Evolutionary conservation across 2,329 filamentous ascomycete species (phyloP).

Genomic region (Botryotinia convoluta): DNA sequence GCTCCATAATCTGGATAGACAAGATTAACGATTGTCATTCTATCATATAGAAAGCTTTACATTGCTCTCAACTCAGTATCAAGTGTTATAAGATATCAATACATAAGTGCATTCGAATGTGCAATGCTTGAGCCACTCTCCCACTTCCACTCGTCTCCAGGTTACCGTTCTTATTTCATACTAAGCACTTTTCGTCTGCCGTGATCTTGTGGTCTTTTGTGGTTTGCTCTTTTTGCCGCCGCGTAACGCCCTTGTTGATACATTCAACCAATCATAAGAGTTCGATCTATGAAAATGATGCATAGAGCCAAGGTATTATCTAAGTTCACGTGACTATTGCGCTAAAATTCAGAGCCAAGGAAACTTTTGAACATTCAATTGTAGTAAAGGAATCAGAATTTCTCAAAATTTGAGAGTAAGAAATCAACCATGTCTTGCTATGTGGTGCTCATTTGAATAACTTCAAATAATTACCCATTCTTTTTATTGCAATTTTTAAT

Average conservation of each 20-base stretch:
- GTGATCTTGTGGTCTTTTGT: conserved; percentile 1
- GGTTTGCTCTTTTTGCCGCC: not conserved
- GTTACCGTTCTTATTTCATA: not conserved
- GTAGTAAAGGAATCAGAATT: not conserved
- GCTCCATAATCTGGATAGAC: not conserved
- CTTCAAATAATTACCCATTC: not conserved
- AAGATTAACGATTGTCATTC: too few relatives aligned
- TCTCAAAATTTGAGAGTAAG: not conserved
- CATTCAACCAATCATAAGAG: not conserved
- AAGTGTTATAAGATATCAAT: not conserved
- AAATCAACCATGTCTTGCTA: conserved; percentile 14
- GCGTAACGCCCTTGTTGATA: not conserved
- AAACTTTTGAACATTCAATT: not conserved
- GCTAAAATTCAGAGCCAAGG: not conserved
- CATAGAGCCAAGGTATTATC: not conserved
- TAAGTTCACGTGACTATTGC: not conserved
- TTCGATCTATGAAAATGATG: not conserved
- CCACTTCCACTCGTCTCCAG: not conserved
- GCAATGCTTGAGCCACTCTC: not conserved
- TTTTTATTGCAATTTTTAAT: not conserved
- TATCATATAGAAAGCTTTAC: not conserved
- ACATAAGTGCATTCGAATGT: not conserved
- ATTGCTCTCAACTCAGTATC: not conserved
- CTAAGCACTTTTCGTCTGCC: not conserved
- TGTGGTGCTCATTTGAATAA: conserved; percentile 15